phyloP scores from a whole-genome alignment of 805 yeast genomes.

The Metschnikowia aberdeeniae region DNA sequence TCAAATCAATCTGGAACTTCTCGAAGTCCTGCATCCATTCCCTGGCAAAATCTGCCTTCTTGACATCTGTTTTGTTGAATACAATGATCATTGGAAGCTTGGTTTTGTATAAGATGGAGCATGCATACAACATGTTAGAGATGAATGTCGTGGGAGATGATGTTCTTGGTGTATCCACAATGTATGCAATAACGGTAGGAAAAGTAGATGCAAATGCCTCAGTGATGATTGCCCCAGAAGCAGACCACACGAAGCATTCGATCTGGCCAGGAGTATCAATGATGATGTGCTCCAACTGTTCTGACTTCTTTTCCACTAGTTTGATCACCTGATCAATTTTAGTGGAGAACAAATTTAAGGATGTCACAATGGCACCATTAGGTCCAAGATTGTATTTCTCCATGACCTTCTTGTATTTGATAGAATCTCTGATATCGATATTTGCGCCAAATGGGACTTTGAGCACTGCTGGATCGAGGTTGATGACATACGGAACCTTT shows the following conservation, averaged over 20 bases:
- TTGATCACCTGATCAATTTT: conserved; percentile 93
- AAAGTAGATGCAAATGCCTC: conserved; percentile 94
- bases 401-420: conserved; percentile 94
- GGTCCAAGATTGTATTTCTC: conserved; percentile 94
- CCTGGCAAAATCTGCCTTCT: conserved; percentile 79
- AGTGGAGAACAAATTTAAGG: conserved; percentile 86
- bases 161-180: conserved; percentile 94
- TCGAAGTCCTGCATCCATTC: conserved; percentile 99
- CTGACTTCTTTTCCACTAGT: conserved; percentile 74
- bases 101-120: conserved; percentile 93
- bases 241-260: conserved; percentile 98
- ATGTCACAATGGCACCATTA: conserved; percentile 96
- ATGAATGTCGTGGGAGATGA: conserved; percentile 94
- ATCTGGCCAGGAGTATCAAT: conserved; percentile 99
- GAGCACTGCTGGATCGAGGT: conserved; percentile 93
- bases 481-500: conserved; percentile 83
- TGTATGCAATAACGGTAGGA: conserved; percentile 94
- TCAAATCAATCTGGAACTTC: conserved; percentile 75
- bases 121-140: conserved; percentile 97
- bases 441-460: conserved; percentile 92
- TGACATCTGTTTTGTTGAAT: conserved; percentile 90
- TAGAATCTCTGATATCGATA: conserved; percentile 93
- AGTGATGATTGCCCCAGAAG: conserved; percentile 93
- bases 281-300: conserved; percentile 59
- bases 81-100: conserved; percentile 95